These are phyloP conservation scores for Selaginella tamariscina DNA, from an alignment of 75 land plant species.

Conservation along the genomic window DNA sequence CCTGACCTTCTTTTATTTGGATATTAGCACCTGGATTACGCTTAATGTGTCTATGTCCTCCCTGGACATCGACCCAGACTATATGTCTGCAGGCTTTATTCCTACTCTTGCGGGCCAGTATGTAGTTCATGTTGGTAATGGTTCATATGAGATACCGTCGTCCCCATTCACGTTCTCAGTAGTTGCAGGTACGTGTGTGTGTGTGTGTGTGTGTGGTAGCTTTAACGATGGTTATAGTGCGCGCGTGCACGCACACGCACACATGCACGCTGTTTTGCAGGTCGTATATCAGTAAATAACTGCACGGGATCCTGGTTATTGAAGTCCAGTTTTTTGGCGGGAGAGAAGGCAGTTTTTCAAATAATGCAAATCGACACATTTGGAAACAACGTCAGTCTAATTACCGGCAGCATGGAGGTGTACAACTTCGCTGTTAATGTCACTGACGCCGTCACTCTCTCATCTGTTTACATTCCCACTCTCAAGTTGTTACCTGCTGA, in stretches of 20 bases:
- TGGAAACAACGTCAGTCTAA: background rate
- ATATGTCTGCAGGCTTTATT: background rate
- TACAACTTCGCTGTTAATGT: background rate
- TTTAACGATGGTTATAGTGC: no score
- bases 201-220: no score
- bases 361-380: background rate
- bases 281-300: background rate
- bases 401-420: background rate
- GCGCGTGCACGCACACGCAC: no score
- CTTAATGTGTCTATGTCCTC: background rate
- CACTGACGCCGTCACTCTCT: background rate
- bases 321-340: background rate
- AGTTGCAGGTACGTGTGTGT: background rate
- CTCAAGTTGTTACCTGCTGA: background rate
- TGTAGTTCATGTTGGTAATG: background rate
- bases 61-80: background rate
- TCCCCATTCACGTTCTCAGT: background rate
- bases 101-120: background rate
- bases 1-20: background rate
- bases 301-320: background rate
- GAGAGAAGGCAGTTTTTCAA: background rate
- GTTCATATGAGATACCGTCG: background rate
- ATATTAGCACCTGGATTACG: background rate
- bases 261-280: background rate
- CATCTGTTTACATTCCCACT: background rate